These are phyloP conservation scores for Moricandia arvensis DNA, from an alignment of 345 rosid genomes.

Conservation along the genomic window DNA sequence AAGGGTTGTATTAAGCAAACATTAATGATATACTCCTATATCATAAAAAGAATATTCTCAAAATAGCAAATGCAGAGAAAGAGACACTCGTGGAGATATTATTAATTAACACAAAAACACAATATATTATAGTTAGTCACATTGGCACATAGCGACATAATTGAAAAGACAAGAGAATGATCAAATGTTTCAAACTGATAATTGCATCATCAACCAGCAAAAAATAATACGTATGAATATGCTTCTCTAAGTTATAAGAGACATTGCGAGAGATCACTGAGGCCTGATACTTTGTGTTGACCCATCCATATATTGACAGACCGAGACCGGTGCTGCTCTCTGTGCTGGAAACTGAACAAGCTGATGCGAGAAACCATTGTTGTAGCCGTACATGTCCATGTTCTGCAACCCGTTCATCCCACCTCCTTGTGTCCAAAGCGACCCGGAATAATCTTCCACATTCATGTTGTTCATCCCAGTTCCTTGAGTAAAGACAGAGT, in stretches of 20 bases:
- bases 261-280: background rate
- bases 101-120: background rate
- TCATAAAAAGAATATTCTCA: no score
- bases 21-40: no score
- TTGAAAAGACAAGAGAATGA: background rate
- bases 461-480: no score
- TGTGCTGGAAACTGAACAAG: no score
- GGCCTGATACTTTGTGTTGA: background rate
- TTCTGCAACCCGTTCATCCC: background rate
- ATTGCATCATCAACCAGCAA: background rate
- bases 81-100: background rate
- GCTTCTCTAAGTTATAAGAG: background rate
- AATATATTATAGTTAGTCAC: background rate
- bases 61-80: background rate
- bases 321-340: background rate
- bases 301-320: background rate
- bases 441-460: background rate
- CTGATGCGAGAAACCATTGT: background rate
- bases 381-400: background rate
- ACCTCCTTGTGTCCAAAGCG: background rate
- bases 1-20: background rate
- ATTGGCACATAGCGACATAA: background rate
- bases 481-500: background rate
- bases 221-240: background rate
- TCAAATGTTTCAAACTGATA: background rate